Evolutionary conservation across 768 basidiomycete genomes (phyloP).

Genomic region (Boletus vermiculosoides): DNA sequence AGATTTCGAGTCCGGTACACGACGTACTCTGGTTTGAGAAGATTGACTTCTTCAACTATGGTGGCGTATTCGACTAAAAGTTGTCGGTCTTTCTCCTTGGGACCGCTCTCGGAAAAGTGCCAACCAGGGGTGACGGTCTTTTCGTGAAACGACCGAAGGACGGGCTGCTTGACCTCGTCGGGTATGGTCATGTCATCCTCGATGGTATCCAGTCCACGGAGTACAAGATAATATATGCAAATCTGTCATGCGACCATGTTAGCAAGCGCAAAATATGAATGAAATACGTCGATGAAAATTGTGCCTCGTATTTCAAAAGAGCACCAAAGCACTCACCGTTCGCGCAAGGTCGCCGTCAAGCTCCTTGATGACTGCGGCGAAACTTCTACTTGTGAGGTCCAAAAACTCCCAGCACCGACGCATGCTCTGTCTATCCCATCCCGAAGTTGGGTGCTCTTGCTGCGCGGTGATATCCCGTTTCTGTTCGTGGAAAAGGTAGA

Average conservation of each 20-base stretch:
- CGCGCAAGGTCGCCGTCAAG: conserved; percentile 92
- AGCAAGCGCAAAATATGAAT: not conserved
- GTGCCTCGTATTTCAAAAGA: not conserved
- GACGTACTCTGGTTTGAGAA: conserved; percentile 58
- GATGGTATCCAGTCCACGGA: conserved; percentile 93
- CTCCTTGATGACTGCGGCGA: conserved; percentile 92
- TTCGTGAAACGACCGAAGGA: conserved; percentile 80
- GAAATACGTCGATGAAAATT: not conserved
- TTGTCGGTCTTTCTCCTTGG: conserved; percentile 84
- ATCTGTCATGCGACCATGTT: conserved; percentile 50
- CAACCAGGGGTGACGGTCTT: conserved; percentile 81
- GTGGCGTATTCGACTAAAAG: conserved; percentile 81
- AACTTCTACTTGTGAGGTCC: conserved; percentile 86
- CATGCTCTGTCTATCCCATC: conserved; percentile 88
- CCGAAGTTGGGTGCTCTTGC: conserved; percentile 73
- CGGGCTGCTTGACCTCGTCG: conserved; percentile 79
- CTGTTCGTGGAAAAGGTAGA: conserved; percentile 76
- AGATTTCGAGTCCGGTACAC: not conserved
- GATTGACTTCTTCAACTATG: conserved; percentile 77
- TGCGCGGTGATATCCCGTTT: conserved; percentile 79
- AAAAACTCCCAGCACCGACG: conserved; percentile 86
- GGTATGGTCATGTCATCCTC: conserved; percentile 98
- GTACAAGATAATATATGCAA: conserved; percentile 91
- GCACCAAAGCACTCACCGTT: conserved; percentile 56
- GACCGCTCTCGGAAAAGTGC: conserved; percentile 79